Base-by-base conservation (phyloP, 2,329 filamentous ascomycete genomes). In the Apiospora rasikravindrae region DNA sequence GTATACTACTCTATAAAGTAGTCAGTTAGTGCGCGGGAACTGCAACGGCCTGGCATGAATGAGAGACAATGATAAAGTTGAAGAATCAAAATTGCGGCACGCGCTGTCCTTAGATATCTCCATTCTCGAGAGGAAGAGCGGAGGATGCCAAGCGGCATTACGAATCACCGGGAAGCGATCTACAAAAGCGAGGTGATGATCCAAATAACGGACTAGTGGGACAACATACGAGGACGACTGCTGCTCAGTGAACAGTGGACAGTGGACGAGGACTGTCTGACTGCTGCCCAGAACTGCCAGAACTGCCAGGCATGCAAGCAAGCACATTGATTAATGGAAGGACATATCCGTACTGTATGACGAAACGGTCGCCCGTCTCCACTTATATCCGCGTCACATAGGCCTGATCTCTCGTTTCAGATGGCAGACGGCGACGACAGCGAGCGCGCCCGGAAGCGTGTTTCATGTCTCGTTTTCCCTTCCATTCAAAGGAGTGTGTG, bases 331-430 rank as follows among this genome's bases (percentile, higher is more conserved):
- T n/a, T n/a, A n/a, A n/a, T 19, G 19, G 44, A 51, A 47, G 26
- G 14, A 57, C 26, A 26, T 33, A 33, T 57, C 53, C 53, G 26
- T 57, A 57, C 51, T 57, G 53, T 61, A 64, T 64, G 57, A 64
- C 57, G 57, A 64, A 64, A 40, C 33, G 8, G 33, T 40, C 8
- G 19, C 2, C 2, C 3, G 3, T 13, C 57, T 40, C 57, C 57
- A 64, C 33, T 64, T 64, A 37, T 64, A 64, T 37, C 57, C 57
- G 57, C 57, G 57, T 64, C 57, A 64, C 57, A 13, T 40, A n/a
- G 8, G 57, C 22, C 57, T 40, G 33, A 64, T 64, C 29, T 64
- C 57, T 40, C 57, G 57, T 64, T 64, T 64, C 57, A 64, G 57
- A 64, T 40, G 11, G 57, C 57, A 19, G 45, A 49, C 11, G 45